A percentile compares a stretch with the other conserved stretches of the same genome.
These are phyloP conservation scores for Mycena metata DNA, from an alignment of 768 basidiomycete species.

Conservation along the genomic window DNA sequence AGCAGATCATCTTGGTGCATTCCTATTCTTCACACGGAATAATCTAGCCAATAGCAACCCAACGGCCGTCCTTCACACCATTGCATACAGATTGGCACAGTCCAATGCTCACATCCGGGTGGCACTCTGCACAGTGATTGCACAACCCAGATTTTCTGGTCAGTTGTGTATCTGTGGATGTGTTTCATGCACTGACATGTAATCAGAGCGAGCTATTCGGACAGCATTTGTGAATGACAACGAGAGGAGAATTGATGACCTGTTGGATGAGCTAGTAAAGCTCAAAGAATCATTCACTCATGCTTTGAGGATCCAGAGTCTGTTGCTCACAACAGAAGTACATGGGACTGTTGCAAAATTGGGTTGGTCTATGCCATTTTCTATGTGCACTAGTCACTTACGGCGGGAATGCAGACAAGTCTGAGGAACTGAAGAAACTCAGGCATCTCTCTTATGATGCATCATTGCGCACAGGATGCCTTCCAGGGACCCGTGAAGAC, in stretches of 20 bases:
- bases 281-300: too few species aligned
- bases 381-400: too few species aligned
- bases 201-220: not conserved
- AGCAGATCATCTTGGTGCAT: slow-evolving; percentile 36
- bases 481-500: slow-evolving; percentile 15
- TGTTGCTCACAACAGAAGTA: not conserved
- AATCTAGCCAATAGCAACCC: slow-evolving; percentile 16
- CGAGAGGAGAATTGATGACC: not conserved
- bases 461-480: not conserved
- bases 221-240: not conserved
- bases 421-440: not conserved
- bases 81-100: slow-evolving; percentile 23
- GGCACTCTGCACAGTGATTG: not conserved
- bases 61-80: slow-evolving; percentile 25
- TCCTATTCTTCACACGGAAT: slow-evolving; percentile 39
- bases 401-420: not conserved
- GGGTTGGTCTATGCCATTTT: not conserved
- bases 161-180: too few species aligned
- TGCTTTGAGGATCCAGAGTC: too few species aligned
- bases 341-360: not conserved
- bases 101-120: slow-evolving; percentile 5
- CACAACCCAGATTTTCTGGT: too few species aligned
- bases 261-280: too few species aligned
- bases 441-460: not conserved
- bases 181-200: too few species aligned